Base-by-base conservation (phyloP, 495 filamentous ascomycete species). In the Talaromyces thailandensis region DNA sequence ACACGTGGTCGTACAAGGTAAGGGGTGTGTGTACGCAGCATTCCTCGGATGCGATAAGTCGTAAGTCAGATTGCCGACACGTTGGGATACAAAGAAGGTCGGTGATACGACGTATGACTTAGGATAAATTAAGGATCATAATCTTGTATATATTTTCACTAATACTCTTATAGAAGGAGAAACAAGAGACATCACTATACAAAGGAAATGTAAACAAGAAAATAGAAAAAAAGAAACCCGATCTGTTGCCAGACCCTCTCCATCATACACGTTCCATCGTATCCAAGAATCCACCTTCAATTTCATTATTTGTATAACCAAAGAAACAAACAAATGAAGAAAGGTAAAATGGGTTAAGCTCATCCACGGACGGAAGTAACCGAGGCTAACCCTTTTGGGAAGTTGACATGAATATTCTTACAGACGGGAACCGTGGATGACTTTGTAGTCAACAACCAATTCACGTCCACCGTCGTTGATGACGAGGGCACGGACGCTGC, bases 361-460 rank as follows among this genome's bases (percentile, higher is more conserved):
- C 24, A 28, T 48, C 50, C 50, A 2, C 50, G 50, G 8, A 28
- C 58, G 37, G 59, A 24, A 61, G 59, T 61, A 45, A 24, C 61
- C 52, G 61, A 52, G 40, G 28, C 61, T 63, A 63, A 58, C 61
- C 61, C 53, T 58, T 57, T 35, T 37, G 18, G 63, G 35, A 60
- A 61, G 40, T 58, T 67, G 62, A 52, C 58, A 71, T 31, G 29
- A 11, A 29, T 31, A 57, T 57, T 57, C 29, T 76, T 86, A 89
- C 78, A 89, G 76, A 63, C 85, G 78, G 63, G 83, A 86, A 62
- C 84, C 85, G 73, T 98, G 95, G 73, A 98, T 89, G 69, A 97
- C 88, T 86, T 96, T 98, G 87, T 92, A 96, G 86, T 98, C 94
- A 65, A 98, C 94, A 66, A 90, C 94, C 72, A 98, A 84, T 84